A percentile compares a stretch with the other conserved stretches of the same genome.
These are phyloP conservation scores for Warburgia ugandensis DNA, from an alignment of 164 flowering plant genomes.

Conservation along the genomic window DNA sequence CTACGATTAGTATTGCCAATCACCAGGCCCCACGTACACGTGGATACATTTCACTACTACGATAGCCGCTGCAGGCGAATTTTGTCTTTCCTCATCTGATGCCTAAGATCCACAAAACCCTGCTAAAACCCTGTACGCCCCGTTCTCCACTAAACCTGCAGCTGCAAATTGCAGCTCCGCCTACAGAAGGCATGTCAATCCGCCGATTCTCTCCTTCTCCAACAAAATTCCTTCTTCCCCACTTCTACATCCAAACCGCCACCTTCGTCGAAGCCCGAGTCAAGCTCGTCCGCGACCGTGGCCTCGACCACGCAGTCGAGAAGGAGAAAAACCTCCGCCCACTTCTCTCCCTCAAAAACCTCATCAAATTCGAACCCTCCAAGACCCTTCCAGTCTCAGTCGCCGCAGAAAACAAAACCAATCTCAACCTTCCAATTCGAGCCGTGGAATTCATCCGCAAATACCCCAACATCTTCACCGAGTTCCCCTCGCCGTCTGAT, in stretches of 20 bases:
- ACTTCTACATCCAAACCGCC: neutral
- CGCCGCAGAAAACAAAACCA: constrained; percentile 36
- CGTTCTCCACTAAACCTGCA: too few species aligned
- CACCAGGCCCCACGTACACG: too few species aligned
- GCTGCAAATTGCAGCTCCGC: too few species aligned
- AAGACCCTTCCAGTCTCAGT: constrained; percentile 60
- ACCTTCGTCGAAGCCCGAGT: constrained; percentile 29
- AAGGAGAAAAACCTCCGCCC: constrained; percentile 62
- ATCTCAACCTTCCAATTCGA: constrained; percentile 48
- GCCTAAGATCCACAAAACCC: too few species aligned
- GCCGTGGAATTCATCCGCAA: constrained; percentile 59
- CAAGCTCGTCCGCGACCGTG: constrained; percentile 65
- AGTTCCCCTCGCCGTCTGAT: constrained; percentile 35
- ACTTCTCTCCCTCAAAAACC: constrained; percentile 51
- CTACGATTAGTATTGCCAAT: too few species aligned
- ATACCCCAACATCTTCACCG: constrained; percentile 66
- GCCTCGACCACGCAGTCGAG: constrained; percentile 84
- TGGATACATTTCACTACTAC: too few species aligned
- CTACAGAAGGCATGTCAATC: too few species aligned
- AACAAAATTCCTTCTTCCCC: constrained; percentile 1
- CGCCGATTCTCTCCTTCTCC: too few species aligned
- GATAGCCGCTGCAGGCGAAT: too few species aligned
- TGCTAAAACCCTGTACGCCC: too few species aligned
- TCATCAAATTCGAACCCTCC: constrained; percentile 69
- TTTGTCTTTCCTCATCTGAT: too few species aligned